phyloP scores from a whole-genome alignment of 1,284 basidiomycete species.

The Bjerkandera adusta region DNA sequence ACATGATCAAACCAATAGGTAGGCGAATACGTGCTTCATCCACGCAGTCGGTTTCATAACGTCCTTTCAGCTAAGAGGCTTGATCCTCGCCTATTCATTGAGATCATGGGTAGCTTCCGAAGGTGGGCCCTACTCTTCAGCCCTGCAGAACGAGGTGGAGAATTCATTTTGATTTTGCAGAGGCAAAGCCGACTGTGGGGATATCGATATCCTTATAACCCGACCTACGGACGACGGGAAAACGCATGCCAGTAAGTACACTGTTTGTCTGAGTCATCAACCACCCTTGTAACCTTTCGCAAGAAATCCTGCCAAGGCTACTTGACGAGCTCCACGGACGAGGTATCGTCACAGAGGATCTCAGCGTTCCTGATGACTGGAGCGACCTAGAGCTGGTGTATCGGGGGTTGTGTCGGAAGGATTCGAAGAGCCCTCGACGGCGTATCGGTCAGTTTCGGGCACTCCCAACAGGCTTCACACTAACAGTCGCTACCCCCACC shows the following conservation, averaged over 20 bases:
- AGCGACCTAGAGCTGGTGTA: conserved; percentile 72
- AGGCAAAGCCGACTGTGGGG: conserved; percentile 77
- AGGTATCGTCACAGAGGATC: conserved; percentile 73
- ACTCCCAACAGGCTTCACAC: background rate
- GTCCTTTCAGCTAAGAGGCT: conserved; percentile 55
- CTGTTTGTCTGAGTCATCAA: conserved; percentile 8
- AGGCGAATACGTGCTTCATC: conserved; percentile 10
- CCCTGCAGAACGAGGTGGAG: background rate
- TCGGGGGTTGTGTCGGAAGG: conserved; percentile 69
- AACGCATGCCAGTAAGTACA: conserved; percentile 61
- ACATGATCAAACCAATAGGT: conserved; percentile 71
- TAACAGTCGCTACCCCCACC: conserved; percentile 2
- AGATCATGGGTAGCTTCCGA: conserved; percentile 90
- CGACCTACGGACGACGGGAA: conserved; percentile 68
- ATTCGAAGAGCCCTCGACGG: conserved; percentile 40
- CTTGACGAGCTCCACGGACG: conserved; percentile 53
- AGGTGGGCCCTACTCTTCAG: conserved; percentile 42
- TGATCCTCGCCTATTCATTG: conserved; percentile 71
- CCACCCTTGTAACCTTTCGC: conserved; percentile 5
- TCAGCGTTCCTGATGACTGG: conserved; percentile 69
- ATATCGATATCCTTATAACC: conserved; percentile 89
- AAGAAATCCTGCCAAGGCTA: conserved; percentile 31
- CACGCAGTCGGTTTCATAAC: background rate
- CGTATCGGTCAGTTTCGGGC: conserved; percentile 60
- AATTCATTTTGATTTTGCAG: too few relatives aligned